Conservation (phyloP, 2,329 filamentous ascomycete species). For the Botrytis fabae region DNA sequence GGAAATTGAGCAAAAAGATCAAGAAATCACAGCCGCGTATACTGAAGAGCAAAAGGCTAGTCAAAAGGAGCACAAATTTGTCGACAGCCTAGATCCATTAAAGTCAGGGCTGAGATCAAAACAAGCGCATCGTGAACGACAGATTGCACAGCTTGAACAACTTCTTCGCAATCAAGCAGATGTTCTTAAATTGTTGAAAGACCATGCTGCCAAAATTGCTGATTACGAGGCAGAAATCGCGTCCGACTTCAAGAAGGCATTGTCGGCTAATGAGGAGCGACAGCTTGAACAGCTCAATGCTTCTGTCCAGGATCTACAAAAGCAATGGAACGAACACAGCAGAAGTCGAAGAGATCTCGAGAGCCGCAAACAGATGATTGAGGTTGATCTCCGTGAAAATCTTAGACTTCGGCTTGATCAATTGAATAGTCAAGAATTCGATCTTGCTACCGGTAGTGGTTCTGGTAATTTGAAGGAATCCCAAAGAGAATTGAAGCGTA, state of each 20-base stretch:
- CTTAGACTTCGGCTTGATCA: conserved; percentile 85
- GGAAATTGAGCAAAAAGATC: conserved; percentile 77
- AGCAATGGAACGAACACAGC: conserved; percentile 74
- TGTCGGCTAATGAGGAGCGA: conserved; percentile 78
- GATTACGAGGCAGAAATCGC: conserved; percentile 78
- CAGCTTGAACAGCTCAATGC: conserved; percentile 71
- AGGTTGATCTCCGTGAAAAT: conserved; percentile 87
- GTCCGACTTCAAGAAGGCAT: conserved; percentile 88
- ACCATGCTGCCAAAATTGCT: conserved; percentile 71
- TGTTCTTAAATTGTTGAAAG: conserved; percentile 73
- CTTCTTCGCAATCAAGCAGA: conserved; percentile 65
- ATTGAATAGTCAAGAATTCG: conserved; percentile 73
- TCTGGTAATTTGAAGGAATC: conserved; percentile 72
- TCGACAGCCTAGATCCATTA: conserved; percentile 79
- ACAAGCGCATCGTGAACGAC: conserved; percentile 70
- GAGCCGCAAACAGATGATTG: conserved; percentile 76
- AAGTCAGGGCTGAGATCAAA: conserved; percentile 75
- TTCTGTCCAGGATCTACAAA: conserved; percentile 71
- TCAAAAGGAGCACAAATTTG: conserved; percentile 73
- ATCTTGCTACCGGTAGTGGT: conserved; percentile 61
- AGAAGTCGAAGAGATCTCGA: conserved; percentile 75
- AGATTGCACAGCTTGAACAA: conserved; percentile 70
- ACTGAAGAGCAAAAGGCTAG: conserved; percentile 81
- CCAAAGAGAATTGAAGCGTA: conserved; percentile 77
- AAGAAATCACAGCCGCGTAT: conserved; percentile 84